Evolutionary conservation across 805 yeast genomes (phyloP).

Genomic region (Kodamaea nitidulidarum): DNA sequence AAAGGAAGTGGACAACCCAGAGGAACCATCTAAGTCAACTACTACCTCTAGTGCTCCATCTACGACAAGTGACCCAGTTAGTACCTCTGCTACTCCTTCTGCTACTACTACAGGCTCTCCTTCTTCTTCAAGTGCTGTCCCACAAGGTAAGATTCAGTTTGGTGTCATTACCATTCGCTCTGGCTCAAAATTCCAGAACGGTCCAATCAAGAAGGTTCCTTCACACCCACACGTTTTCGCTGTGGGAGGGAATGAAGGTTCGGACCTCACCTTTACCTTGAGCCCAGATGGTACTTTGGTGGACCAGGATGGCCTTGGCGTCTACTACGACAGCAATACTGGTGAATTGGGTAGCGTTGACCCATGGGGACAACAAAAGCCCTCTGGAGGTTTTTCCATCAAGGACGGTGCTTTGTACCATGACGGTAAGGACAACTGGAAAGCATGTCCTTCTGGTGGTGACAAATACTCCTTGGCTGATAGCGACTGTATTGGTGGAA

Average conservation of each 20-base stretch:
- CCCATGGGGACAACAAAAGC: constrained; percentile 28
- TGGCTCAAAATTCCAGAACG: constrained; percentile 24
- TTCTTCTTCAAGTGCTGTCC: not conserved
- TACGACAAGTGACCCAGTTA: no score
- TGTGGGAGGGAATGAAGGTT: constrained; percentile 31
- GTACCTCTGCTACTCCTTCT: no score
- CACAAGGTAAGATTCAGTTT: constrained; percentile 11
- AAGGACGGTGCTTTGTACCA: constrained; percentile 30
- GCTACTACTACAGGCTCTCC: no score
- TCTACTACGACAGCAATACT: constrained; percentile 24
- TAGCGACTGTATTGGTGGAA: constrained; percentile 28
- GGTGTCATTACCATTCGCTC: constrained; percentile 21
- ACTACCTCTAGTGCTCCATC: no score
- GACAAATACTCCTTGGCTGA: constrained; percentile 22
- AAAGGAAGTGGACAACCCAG: constrained; percentile 1
- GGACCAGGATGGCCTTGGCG: constrained; percentile 29
- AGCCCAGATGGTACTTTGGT: constrained; percentile 24
- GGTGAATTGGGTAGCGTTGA: constrained; percentile 33
- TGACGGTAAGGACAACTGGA: constrained; percentile 32
- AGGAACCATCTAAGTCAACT: no score
- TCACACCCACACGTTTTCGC: constrained; percentile 32
- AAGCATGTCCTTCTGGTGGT: constrained; percentile 34
- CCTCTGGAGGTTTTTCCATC: constrained; percentile 40
- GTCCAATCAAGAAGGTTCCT: constrained; percentile 24
- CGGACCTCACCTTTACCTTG: constrained; percentile 21